Percentiles rank a stretch among this genome's conserved stretches.
phyloP scores from a whole-genome alignment of 2,329 filamentous ascomycete species.

The Dactylellina haptotyla region DNA sequence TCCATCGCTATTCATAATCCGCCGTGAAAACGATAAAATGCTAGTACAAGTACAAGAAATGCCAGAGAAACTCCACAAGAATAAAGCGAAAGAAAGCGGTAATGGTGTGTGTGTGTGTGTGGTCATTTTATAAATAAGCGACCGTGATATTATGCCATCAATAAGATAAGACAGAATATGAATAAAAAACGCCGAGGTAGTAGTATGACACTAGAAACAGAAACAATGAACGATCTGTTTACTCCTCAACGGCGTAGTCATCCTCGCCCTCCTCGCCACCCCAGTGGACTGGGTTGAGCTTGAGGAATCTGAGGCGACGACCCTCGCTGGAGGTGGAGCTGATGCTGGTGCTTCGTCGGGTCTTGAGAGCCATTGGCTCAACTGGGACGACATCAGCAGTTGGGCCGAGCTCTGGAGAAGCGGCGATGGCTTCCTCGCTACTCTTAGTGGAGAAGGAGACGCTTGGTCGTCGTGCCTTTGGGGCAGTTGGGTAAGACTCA shows the following conservation, averaged over 20 bases:
- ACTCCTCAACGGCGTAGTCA: conserved; percentile 64
- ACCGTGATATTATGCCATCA: conserved; percentile 46
- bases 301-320: conserved; percentile 67
- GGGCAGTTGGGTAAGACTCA: conserved; percentile 66
- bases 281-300: conserved; percentile 73
- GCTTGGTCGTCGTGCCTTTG: conserved; percentile 37
- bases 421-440: conserved; percentile 31
- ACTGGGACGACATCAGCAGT: conserved; percentile 60
- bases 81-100: conserved; percentile 5
- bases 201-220: conserved; percentile 23
- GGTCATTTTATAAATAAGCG: conserved; percentile 44
- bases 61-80: conserved; percentile 36
- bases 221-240: conserved; percentile 33
- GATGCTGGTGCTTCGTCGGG: conserved; percentile 68
- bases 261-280: conserved; percentile 69
- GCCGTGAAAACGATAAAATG: conserved; percentile 14
- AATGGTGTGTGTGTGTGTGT: too few species aligned
- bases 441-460: conserved; percentile 36
- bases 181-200: conserved; percentile 36
- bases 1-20: conserved; percentile 29
- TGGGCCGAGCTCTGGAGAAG: conserved; percentile 50
- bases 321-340: conserved; percentile 64
- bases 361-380: conserved; percentile 55
- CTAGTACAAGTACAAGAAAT: conserved; percentile 8
- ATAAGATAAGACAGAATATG: conserved; percentile 7